Evolutionary conservation across 306 rosid genomes (phyloP), one percentile per base, ranked within the genome.

Genomic region (Mimosa bimucronata): DNA sequence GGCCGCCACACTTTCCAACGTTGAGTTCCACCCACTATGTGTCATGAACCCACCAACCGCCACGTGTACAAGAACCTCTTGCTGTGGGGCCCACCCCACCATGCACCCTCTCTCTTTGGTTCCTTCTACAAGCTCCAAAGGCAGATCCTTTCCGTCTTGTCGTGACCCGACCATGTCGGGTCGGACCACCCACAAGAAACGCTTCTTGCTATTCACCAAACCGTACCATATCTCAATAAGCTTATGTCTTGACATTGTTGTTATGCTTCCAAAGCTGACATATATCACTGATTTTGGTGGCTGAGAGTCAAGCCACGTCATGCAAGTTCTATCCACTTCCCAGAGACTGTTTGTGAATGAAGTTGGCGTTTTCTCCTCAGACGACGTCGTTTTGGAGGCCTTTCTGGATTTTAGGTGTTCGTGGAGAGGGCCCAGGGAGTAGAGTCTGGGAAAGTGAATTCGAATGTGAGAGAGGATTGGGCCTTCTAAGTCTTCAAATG

Each of bases 141-240:
- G 79, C 21, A 18, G 2, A 8, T 41, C 44, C 25, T 29, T 21
- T 0, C 29, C 60, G 0, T 76, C 71, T 28, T 61, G 13, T 28
- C 4, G 19, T 2, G 14, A 34, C 38, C 38, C n/a, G 16, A 86
- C 62, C 14, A 58, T 18, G 45, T 61, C 79, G 0, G 83, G 85
- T 77, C 85, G 38, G 13, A 88, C 19, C 1, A 72, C 89, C 89
- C 89, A 86, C 71, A 84, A 23, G 67, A 88, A 88, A 29, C 67
- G 34, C 38, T 60, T 82, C 19, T 78, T 37, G 64, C 89, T 84
- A 5, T 82, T 75, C 34, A 80, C 89, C 66, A 88, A 46, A n/a
- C 92, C 92, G 7, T 82, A 31, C 88, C 88, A 88, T 1, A 88
- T 70, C 83, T 88, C 92, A 28, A 44, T 30, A 4, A 84, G 30